phyloP scores from a whole-genome alignment of 169 alveolate species.

The Babesia gibsoni region DNA sequence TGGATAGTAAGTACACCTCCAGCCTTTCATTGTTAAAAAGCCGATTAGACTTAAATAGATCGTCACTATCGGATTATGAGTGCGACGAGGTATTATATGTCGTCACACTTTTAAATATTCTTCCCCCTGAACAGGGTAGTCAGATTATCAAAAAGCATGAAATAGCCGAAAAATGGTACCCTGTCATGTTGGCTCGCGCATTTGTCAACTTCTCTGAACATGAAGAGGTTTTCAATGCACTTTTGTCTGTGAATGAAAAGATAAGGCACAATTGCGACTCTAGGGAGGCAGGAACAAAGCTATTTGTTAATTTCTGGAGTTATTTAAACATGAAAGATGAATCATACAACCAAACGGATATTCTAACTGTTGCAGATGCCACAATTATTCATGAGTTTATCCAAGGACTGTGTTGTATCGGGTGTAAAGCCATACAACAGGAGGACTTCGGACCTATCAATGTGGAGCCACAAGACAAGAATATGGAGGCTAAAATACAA shows the following conservation, averaged over 20 bases:
- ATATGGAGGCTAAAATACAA: no score
- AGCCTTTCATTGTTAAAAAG: no score
- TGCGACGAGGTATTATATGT: background rate
- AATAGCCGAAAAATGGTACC: conserved; percentile 4
- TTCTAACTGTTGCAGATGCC: background rate
- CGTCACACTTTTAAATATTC: background rate
- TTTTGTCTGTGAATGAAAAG: background rate
- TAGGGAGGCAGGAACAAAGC: conserved; percentile 12
- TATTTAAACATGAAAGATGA: background rate
- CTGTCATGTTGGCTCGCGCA: conserved; percentile 13
- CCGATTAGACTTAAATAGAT: background rate
- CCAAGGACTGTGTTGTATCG: conserved; percentile 7
- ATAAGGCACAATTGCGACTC: conserved; percentile 7
- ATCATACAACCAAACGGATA: background rate
- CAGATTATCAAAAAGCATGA: background rate
- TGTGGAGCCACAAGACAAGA: background rate
- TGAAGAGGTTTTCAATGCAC: background rate
- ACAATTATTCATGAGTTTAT: background rate
- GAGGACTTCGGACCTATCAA: background rate
- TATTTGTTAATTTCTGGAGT: conserved; percentile 37
- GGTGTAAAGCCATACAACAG: background rate
- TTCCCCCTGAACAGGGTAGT: background rate
- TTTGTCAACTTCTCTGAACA: background rate
- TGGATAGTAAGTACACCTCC: no score
- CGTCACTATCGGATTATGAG: background rate